These are phyloP conservation scores for Ilex asprella DNA, from an alignment of 257 asterid species.

Conservation along the genomic window DNA sequence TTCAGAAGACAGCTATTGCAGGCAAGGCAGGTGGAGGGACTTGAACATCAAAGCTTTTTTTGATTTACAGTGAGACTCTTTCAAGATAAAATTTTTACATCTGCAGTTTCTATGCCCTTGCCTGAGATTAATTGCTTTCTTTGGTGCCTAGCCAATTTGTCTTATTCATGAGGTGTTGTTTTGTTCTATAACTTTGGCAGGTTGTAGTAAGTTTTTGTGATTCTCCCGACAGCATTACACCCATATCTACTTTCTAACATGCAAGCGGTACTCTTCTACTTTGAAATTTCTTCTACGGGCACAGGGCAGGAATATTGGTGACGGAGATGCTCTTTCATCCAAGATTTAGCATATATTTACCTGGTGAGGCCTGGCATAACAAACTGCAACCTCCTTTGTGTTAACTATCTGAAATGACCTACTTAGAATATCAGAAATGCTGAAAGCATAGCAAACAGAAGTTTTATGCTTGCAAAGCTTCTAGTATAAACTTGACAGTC, in stretches of 20 bases:
- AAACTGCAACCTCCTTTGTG: constrained; percentile 10
- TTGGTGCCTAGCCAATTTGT: not conserved
- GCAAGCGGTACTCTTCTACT: no score
- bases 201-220: no score
- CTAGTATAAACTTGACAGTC: not conserved
- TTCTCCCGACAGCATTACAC: no score
- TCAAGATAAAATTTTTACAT: not conserved
- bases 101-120: constrained; percentile 1
- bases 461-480: not conserved
- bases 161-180: no score
- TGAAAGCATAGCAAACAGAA: not conserved
- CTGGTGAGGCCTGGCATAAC: constrained; percentile 13
- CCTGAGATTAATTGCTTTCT: not conserved
- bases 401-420: constrained; percentile 11
- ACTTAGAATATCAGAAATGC: constrained; percentile 1
- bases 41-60: constrained; percentile 9
- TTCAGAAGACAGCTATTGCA: constrained; percentile 18
- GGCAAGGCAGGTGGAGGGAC: constrained; percentile 23
- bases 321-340: constrained; percentile 5
- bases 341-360: not conserved
- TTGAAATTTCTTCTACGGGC: not conserved
- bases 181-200: not conserved
- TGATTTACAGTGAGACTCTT: constrained; percentile 15
- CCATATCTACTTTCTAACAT: no score
- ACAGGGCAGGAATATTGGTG: not conserved